Percentiles rank a stretch among this genome's conserved stretches.
These are phyloP conservation scores for Lobosporangium transversale DNA, from an alignment of 192 early-diverging fungal genomes.

Conservation along the genomic window DNA sequence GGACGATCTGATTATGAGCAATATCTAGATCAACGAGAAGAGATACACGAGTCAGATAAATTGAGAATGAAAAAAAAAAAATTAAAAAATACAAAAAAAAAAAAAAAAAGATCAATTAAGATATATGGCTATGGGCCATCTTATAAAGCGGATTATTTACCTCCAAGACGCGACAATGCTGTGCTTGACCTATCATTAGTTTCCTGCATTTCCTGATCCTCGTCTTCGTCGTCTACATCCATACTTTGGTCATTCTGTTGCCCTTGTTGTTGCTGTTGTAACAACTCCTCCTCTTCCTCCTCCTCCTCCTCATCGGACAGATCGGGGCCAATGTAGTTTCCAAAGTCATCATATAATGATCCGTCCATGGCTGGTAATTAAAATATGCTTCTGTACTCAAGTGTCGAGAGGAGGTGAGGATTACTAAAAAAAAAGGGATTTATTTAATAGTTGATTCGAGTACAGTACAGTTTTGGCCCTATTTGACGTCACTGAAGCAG, in stretches of 20 bases:
- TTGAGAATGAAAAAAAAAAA: too few species aligned
- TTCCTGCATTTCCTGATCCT: constrained; percentile 33
- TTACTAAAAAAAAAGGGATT: too few species aligned
- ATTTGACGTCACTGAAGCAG: too few species aligned
- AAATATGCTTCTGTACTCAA: too few species aligned
- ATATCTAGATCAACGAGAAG: constrained; percentile 60
- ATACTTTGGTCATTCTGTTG: constrained; percentile 51
- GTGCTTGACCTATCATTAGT: constrained; percentile 48
- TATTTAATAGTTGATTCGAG: too few species aligned
- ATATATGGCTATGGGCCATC: too few species aligned
- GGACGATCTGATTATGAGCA: constrained; percentile 80
- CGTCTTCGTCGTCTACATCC: constrained; percentile 59
- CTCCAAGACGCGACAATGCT: constrained; percentile 73
- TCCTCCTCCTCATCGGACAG: constrained; percentile 76
- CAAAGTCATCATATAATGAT: constrained; percentile 84
- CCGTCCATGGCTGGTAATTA: constrained; percentile 74
- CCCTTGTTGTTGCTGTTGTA: constrained; percentile 41
- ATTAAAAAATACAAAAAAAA: too few species aligned
- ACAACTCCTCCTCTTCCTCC: constrained; percentile 58
- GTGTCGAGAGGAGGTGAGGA: too few species aligned
- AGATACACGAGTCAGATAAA: too few species aligned
- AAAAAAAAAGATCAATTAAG: too few species aligned
- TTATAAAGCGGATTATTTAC: too few species aligned
- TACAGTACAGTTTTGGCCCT: too few species aligned
- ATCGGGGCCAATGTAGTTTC: constrained; percentile 99